These are phyloP conservation scores for Auriscalpium vulgare DNA, from an alignment of 768 basidiomycete species.

Conservation along the genomic window DNA sequence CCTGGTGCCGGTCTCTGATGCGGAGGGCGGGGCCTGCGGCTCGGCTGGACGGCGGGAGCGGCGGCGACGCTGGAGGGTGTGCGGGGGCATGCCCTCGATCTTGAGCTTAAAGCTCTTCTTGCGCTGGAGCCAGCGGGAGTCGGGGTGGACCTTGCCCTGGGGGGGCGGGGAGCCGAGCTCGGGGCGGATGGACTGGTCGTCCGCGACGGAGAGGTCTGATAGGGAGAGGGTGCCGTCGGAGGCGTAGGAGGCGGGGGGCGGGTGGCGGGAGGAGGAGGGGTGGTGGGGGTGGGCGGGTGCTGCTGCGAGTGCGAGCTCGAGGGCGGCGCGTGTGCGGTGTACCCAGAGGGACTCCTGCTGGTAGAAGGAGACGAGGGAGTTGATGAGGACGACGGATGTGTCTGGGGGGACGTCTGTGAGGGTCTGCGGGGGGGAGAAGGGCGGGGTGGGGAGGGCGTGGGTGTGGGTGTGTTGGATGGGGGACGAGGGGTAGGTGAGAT, in stretches of 20 bases:
- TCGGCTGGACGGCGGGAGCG: constrained; percentile 13
- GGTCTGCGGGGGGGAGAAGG: constrained; percentile 21
- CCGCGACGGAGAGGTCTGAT: constrained; percentile 14
- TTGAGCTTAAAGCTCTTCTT: constrained; percentile 52
- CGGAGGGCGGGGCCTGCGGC: constrained; percentile 11
- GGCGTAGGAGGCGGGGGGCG: not conserved
- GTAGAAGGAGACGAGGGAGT: constrained; percentile 59
- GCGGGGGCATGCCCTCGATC: constrained; percentile 33
- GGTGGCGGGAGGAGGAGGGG: constrained; percentile 9
- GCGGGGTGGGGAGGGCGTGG: constrained; percentile 22
- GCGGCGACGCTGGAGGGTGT: constrained; percentile 24
- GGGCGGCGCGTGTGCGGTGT: constrained; percentile 51
- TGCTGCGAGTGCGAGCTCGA: constrained; percentile 38
- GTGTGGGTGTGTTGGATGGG: constrained; percentile 8
- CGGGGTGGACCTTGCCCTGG: constrained; percentile 16
- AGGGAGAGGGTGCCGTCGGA: constrained; percentile 6
- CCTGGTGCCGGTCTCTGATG: constrained; percentile 36
- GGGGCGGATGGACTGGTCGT: constrained; percentile 20
- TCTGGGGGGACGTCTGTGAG: constrained; percentile 14
- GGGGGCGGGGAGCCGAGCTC: constrained; percentile 22
- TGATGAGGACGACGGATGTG: constrained; percentile 48
- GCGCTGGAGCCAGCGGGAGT: constrained; percentile 46
- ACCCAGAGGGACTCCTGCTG: constrained; percentile 69
- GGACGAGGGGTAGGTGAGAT: constrained; percentile 12
- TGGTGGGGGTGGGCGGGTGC: constrained; percentile 15